These are phyloP conservation scores for Saccharomycopsis sp. DNA, from an alignment of 805 yeast genomes.

Conservation along the genomic window DNA sequence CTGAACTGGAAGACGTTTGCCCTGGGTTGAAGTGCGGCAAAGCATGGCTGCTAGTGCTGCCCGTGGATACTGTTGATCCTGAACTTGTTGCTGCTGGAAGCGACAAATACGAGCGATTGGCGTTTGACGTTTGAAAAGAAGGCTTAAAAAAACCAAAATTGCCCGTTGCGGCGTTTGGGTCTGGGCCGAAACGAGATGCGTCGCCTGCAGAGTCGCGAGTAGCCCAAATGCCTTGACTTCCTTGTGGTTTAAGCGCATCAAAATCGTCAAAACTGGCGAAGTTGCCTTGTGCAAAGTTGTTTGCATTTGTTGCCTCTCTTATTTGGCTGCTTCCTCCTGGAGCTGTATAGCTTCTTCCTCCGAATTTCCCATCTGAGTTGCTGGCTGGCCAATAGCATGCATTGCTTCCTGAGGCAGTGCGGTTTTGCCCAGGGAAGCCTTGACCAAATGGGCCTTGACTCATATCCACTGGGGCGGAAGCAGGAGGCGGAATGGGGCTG, in stretches of 20 bases:
- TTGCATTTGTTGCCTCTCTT: too few species aligned
- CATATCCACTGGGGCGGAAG: neutral
- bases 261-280: neutral
- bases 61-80: neutral
- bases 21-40: neutral
- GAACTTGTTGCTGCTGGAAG: neutral
- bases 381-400: too few species aligned
- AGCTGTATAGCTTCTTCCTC: too few species aligned
- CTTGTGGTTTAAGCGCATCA: neutral
- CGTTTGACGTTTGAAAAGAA: neutral
- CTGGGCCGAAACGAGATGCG: neutral
- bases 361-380: too few species aligned
- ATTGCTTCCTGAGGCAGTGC: too few species aligned
- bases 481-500: neutral
- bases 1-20: too few species aligned
- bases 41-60: too few species aligned
- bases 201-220: neutral
- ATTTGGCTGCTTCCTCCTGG: too few species aligned
- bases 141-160: neutral
- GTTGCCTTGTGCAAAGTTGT: neutral
- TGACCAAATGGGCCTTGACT: too few species aligned
- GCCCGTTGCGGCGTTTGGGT: neutral
- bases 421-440: too few species aligned
- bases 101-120: neutral
- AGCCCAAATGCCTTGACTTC: neutral